phyloP scores from a whole-genome alignment of 2,329 filamentous ascomycete genomes.

The Chaetomiaceae sp. region DNA sequence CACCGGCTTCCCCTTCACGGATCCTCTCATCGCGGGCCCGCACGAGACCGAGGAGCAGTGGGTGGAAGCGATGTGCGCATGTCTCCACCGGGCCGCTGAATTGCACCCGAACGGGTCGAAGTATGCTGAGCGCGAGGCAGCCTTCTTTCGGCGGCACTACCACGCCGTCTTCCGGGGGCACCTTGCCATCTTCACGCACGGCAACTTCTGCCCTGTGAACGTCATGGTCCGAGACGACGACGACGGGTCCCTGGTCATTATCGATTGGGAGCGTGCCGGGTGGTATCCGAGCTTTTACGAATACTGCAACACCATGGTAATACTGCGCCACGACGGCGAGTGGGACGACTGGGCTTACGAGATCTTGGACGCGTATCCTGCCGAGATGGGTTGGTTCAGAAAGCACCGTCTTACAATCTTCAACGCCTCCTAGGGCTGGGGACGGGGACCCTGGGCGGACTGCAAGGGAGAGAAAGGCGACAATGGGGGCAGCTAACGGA shows the following conservation, averaged over 20 bases:
- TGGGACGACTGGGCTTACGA: neutral
- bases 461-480: too few species aligned
- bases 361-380: neutral
- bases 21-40: neutral
- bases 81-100: neutral
- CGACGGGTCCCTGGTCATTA: conserved; percentile 1
- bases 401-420: too few species aligned
- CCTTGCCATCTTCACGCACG: conserved; percentile 3
- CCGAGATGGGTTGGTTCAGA: neutral
- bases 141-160: neutral
- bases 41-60: conserved; percentile 4
- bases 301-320: neutral
- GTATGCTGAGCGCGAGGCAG: neutral
- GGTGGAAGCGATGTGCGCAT: neutral
- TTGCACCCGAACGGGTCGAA: neutral
- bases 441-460: too few species aligned
- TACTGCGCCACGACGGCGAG: neutral
- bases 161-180: conserved; percentile 1
- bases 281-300: conserved; percentile 10
- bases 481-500: too few species aligned
- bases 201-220: neutral
- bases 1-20: neutral
- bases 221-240: conserved; percentile 1
- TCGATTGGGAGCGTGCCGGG: neutral
- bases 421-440: too few species aligned